These are phyloP conservation scores for Dryas drummondii DNA, from an alignment of 306 rosid genomes.

Conservation along the genomic window DNA sequence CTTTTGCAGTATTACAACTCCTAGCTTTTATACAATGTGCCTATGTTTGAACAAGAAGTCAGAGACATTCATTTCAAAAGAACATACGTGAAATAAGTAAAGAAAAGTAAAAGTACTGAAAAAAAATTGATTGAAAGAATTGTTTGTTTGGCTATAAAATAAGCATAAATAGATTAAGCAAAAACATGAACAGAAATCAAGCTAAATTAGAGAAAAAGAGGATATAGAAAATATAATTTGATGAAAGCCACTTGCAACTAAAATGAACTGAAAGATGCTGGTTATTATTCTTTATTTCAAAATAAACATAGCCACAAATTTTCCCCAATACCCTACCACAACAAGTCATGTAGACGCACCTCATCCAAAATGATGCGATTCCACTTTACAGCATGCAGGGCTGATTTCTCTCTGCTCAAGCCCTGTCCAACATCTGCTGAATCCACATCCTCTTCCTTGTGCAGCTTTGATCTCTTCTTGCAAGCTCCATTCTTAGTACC, in stretches of 20 bases:
- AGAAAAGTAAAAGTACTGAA: background rate
- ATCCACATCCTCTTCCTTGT: slow-evolving; percentile 31
- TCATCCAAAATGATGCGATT: slow-evolving; percentile 83
- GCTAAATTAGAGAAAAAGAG: background rate
- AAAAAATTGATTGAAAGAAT: background rate
- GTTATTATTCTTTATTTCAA: slow-evolving; percentile 5
- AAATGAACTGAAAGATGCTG: background rate
- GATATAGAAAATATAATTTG: background rate
- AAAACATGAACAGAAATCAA: background rate
- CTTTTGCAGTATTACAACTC: slow-evolving; percentile 72
- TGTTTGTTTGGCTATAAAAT: background rate
- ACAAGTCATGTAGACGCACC: slow-evolving; percentile 46
- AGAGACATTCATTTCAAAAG: background rate
- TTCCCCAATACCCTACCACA: background rate
- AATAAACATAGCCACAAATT: background rate
- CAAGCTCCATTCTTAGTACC: slow-evolving; percentile 9
- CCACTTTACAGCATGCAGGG: slow-evolving; percentile 77
- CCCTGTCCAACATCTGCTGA: slow-evolving; percentile 6
- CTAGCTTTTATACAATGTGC: slow-evolving; percentile 81
- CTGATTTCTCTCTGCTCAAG: slow-evolving; percentile 36
- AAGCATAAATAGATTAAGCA: background rate
- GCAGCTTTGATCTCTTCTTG: slow-evolving; percentile 16
- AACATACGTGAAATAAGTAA: background rate
- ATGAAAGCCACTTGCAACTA: background rate
- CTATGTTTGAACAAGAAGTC: slow-evolving; percentile 28